Evolutionary conservation across 768 basidiomycete genomes (phyloP).

Genomic region (Calocybe gangraenosa): DNA sequence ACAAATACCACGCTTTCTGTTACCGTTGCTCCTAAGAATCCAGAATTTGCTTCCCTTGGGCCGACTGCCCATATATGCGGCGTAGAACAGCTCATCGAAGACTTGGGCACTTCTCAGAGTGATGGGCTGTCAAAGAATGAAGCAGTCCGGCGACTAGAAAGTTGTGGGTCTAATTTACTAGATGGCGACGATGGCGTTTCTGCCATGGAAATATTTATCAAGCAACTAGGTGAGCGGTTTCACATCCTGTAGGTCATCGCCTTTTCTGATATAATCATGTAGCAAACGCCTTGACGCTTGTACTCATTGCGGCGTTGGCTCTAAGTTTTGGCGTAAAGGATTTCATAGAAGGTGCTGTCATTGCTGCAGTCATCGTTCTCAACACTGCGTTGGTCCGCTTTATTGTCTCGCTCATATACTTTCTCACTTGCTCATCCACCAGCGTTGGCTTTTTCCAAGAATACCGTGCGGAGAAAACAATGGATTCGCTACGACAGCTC

Average conservation of each 20-base stretch:
- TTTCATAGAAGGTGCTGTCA: slow-evolving; percentile 49
- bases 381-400: slow-evolving; percentile 31
- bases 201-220: slow-evolving; percentile 27
- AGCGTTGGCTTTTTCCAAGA: slow-evolving; percentile 45
- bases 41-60: slow-evolving; percentile 26
- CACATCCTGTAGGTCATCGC: not conserved
- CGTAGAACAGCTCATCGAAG: slow-evolving; percentile 24
- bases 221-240: slow-evolving; percentile 27
- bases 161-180: slow-evolving; percentile 30
- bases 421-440: not conserved
- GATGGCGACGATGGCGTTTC: slow-evolving; percentile 31
- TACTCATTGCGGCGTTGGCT: slow-evolving; percentile 36
- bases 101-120: slow-evolving; percentile 26
- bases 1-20: slow-evolving; percentile 29
- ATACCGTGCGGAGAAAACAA: slow-evolving; percentile 45
- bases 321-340: slow-evolving; percentile 53
- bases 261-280: not conserved
- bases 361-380: slow-evolving; percentile 39
- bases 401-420: not conserved
- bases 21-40: slow-evolving; percentile 27
- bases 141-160: slow-evolving; percentile 26
- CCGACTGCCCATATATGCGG: slow-evolving; percentile 29
- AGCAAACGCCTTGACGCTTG: slow-evolving; percentile 40
- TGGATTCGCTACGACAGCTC: slow-evolving; percentile 44
- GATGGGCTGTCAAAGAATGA: slow-evolving; percentile 35